phyloP scores from a whole-genome alignment of 345 rosid genomes.

The Ceriops decandra region DNA sequence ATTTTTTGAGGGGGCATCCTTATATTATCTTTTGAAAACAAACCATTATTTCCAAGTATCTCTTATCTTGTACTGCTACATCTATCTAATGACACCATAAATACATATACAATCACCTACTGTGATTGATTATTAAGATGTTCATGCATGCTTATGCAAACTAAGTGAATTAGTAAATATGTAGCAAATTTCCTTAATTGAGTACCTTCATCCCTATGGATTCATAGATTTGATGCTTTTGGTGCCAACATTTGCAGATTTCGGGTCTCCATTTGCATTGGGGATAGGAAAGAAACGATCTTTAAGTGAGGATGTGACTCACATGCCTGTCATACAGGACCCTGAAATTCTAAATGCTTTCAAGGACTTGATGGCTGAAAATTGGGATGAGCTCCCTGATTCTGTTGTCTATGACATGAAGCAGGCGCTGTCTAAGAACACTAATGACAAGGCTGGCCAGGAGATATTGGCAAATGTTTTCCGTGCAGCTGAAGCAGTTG shows the following conservation, averaged over 20 bases:
- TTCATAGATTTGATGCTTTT: neutral
- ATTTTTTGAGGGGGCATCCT: too few species aligned
- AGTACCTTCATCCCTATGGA: too few species aligned
- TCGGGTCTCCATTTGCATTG: slow-evolving; percentile 34
- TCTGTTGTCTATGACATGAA: slow-evolving; percentile 46
- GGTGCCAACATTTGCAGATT: slow-evolving; percentile 34
- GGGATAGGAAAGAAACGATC: slow-evolving; percentile 45
- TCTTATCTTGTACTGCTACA: too few species aligned
- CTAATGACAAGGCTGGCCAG: slow-evolving; percentile 71
- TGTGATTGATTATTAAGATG: too few species aligned
- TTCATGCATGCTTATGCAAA: too few species aligned
- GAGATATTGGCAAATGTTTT: slow-evolving; percentile 64
- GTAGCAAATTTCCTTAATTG: too few species aligned
- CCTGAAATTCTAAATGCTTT: slow-evolving; percentile 46
- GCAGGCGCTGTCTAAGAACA: slow-evolving; percentile 50
- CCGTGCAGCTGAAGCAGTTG: slow-evolving; percentile 84
- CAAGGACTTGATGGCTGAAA: slow-evolving; percentile 80
- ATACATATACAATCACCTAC: too few species aligned
- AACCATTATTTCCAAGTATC: too few species aligned
- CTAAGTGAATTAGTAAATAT: too few species aligned
- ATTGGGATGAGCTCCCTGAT: slow-evolving; percentile 73
- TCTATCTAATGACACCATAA: too few species aligned
- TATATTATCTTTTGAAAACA: too few species aligned
- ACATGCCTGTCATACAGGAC: slow-evolving; percentile 67
- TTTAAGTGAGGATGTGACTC: slow-evolving; percentile 59